Base-by-base conservation (phyloP, 768 basidiomycete species). In the Glaciozyma martinii region DNA sequence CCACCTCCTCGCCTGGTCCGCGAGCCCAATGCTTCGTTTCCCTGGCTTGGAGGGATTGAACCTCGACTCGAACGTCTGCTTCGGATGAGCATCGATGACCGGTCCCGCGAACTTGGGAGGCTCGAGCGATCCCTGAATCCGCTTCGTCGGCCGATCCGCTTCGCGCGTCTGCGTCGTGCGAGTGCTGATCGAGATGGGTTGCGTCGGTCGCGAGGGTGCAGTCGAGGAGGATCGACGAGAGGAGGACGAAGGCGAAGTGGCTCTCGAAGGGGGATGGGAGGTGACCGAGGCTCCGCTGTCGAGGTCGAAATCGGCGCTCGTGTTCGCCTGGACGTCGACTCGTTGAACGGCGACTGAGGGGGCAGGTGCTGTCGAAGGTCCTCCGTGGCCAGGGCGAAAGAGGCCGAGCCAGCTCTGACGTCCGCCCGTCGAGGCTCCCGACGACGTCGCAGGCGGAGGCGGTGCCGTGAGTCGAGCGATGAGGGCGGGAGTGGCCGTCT, bases 1-100 rank as follows among this genome's bases (percentile, higher is more conserved):
- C 92, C 93, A 97, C 25, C 92, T 80, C 50, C 88, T 80, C 3
- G 90, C 89, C 54, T 78, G 77, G 42, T 71, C 70, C 18, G 63
- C 69, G 5, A 70, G 46, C 3, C 69, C 65, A 18, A 66, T 47
- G 37, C 69, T 70, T 13, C 63, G 49, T 62, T 66, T 70, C 7
- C 69, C 65, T 12, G 69, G 69, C 63, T 70, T 70, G 15, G 56
- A 56, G 30, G 66, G 66, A 52, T 70, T 70, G 27, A 69, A 69
- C 23, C 61, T 27, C 43, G 58, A 49, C 4, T 61, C 37, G 40
- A 33, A 43, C 13, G 2, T 37, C 46, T 37, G 30, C 29, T 40
- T 40, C 37, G 37, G 37, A 3, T 40, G 37, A 40, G 37, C 37
- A 40, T 13, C 15, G 37, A 40, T 13, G 37, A 40, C 37, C 37